A percentile compares a stretch with the other conserved stretches of the same genome.
These are phyloP conservation scores for Caloboletus firmus DNA, from an alignment of 1,284 basidiomycete species.

Conservation along the genomic window DNA sequence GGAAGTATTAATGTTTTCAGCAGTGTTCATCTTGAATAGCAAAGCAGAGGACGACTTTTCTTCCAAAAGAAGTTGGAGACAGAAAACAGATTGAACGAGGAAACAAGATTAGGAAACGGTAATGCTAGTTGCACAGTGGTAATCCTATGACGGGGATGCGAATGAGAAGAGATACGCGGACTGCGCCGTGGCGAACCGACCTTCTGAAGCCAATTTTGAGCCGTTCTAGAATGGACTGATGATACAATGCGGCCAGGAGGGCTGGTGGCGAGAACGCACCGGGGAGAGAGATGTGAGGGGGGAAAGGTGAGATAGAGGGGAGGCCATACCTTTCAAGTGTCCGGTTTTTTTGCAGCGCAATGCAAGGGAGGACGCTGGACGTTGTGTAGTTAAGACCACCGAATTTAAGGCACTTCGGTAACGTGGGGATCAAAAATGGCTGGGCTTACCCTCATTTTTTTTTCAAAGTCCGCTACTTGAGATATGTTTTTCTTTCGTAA, in stretches of 20 bases:
- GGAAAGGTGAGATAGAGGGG: neutral
- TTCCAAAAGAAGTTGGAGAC: constrained; percentile 48
- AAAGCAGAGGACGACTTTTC: constrained; percentile 48
- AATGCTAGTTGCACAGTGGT: constrained; percentile 68
- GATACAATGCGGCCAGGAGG: constrained; percentile 63
- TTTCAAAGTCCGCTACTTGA: constrained; percentile 39
- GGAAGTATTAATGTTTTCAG: constrained; percentile 66
- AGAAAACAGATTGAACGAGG: constrained; percentile 55
- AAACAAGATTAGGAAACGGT: constrained; percentile 54
- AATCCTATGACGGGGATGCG: constrained; percentile 42
- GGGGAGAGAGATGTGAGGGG: constrained; percentile 20
- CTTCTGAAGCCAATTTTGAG: constrained; percentile 68
- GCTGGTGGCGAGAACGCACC: constrained; percentile 26
- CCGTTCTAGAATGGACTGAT: constrained; percentile 76
- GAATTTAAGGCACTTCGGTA: constrained; percentile 43
- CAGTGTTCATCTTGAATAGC: constrained; percentile 64
- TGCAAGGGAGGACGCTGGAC: constrained; percentile 43
- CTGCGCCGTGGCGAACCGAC: constrained; percentile 38
- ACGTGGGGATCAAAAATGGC: constrained; percentile 52
- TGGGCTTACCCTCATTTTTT: constrained; percentile 58
- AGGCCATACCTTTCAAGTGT: constrained; percentile 41
- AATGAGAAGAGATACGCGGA: constrained; percentile 8
- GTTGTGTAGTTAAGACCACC: constrained; percentile 32
- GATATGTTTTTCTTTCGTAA: constrained; percentile 30
- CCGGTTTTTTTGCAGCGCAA: constrained; percentile 40